Percentiles rank a stretch among this genome's conserved stretches.
Conservation (phyloP, 169 alveolate species). For the Plasmodium falciparum region DNA sequence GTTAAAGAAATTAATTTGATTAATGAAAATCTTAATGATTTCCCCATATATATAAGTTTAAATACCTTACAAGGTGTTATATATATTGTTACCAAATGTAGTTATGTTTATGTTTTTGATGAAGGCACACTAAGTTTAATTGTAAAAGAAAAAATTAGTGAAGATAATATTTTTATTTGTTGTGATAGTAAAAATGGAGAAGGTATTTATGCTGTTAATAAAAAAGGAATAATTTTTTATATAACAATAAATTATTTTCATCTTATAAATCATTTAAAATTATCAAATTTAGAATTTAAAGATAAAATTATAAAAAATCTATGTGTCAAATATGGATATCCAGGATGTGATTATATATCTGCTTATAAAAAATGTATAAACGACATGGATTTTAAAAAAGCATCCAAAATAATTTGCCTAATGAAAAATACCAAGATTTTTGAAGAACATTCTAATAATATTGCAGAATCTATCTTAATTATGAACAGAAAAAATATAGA, state of each 20-base stretch:
- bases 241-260: slow-evolving; percentile 43
- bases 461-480: slow-evolving; percentile 63
- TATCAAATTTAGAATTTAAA: slow-evolving; percentile 46
- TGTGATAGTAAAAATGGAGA: slow-evolving; percentile 76
- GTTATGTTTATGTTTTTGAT: slow-evolving; percentile 83
- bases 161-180: slow-evolving; percentile 73
- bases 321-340: slow-evolving; percentile 73
- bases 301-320: slow-evolving; percentile 69
- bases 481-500: slow-evolving; percentile 71
- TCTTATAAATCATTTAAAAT: slow-evolving; percentile 48
- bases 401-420: slow-evolving; percentile 70
- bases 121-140: slow-evolving; percentile 78
- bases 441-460: slow-evolving; percentile 57
- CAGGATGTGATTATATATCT: slow-evolving; percentile 77
- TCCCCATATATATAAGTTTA: slow-evolving; percentile 87
- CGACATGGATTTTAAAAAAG: slow-evolving; percentile 76
- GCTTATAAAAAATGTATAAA: slow-evolving; percentile 72
- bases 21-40: slow-evolving; percentile 79
- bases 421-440: slow-evolving; percentile 57
- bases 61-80: slow-evolving; percentile 89
- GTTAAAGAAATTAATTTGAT: slow-evolving; percentile 77
- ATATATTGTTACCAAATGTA: slow-evolving; percentile 85
- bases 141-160: slow-evolving; percentile 71
- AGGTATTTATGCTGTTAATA: slow-evolving; percentile 74
- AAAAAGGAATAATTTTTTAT: slow-evolving; percentile 72